Conservation (phyloP, 2,329 filamentous ascomycete genomes). For the Xylariaceae sp. region DNA sequence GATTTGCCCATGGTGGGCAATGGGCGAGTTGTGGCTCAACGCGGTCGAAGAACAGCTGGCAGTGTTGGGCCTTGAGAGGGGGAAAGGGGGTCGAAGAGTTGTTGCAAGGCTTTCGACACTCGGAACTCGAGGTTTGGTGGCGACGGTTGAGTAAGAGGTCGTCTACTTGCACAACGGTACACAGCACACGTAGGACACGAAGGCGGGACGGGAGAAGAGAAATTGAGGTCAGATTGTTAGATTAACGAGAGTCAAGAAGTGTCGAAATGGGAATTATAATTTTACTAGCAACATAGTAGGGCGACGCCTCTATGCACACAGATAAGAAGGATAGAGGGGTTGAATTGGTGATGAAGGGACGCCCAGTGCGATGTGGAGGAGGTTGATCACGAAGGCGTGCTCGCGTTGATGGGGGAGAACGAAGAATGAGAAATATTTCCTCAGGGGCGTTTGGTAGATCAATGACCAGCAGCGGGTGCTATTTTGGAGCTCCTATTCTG, state of each 20-base stretch:
- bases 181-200: conserved; percentile 11
- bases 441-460: conserved; percentile 8
- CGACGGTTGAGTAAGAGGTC: conserved; percentile 10
- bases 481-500: conserved; percentile 12
- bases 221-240: conserved; percentile 16
- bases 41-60: neutral
- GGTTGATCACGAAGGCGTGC: too few species aligned
- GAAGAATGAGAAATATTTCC: conserved; percentile 3
- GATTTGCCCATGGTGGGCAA: conserved; percentile 36
- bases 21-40: neutral
- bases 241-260: conserved; percentile 41
- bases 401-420: too few species aligned
- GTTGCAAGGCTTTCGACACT: conserved; percentile 24
- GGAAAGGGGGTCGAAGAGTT: conserved; percentile 15
- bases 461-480: conserved; percentile 11
- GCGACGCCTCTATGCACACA: neutral
- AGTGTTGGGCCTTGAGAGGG: conserved; percentile 2
- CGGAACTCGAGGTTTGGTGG: conserved; percentile 2
- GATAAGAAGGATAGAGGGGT: conserved; percentile 2
- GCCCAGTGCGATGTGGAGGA: too few species aligned
- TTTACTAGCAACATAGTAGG: too few species aligned
- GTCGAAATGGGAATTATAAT: conserved; percentile 37
- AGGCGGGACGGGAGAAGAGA: conserved; percentile 15
- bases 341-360: too few species aligned
- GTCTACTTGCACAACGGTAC: conserved; percentile 16